Percentiles rank a stretch among this genome's conserved stretches.
Conservation (phyloP, 2,329 filamentous ascomycete species). For the Proliferodiscus dingleyae region DNA sequence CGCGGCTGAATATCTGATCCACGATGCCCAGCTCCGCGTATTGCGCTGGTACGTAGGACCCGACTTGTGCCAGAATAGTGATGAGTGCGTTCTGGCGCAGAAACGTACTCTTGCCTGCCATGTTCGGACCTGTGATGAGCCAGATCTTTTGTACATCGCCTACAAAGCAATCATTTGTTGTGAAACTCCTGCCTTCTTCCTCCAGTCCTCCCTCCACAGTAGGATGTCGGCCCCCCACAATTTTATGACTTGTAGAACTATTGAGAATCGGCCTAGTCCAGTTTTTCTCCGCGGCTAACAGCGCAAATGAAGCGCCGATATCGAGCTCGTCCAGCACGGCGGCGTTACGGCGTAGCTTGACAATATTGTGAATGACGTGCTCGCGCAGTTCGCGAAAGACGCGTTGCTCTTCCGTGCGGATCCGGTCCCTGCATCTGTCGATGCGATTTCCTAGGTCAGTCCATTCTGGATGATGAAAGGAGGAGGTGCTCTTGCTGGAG, state of each 20-base stretch:
- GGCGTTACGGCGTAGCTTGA: slow-evolving; percentile 84
- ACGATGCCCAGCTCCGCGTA: slow-evolving; percentile 84
- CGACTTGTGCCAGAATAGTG: slow-evolving; percentile 86
- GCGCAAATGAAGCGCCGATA: slow-evolving; percentile 79
- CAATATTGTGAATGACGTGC: slow-evolving; percentile 72
- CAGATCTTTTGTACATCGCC: slow-evolving; percentile 62
- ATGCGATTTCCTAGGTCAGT: slow-evolving; percentile 72
- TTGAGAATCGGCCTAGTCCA: slow-evolving; percentile 72
- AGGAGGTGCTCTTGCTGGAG: slow-evolving; percentile 76
- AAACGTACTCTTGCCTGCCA: slow-evolving; percentile 97
- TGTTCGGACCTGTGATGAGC: slow-evolving; percentile 83
- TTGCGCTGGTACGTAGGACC: slow-evolving; percentile 85
- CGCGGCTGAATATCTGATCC: slow-evolving; percentile 92
- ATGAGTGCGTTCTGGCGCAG: slow-evolving; percentile 93
- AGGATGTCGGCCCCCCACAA: slow-evolving; percentile 83
- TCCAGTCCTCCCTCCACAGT: slow-evolving; percentile 82
- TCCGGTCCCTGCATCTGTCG: slow-evolving; percentile 71
- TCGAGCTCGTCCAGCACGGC: slow-evolving; percentile 91
- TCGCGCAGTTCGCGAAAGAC: slow-evolving; percentile 73
- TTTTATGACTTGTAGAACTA: slow-evolving; percentile 59
- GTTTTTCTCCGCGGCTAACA: slow-evolving; percentile 67
- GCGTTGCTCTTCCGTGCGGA: slow-evolving; percentile 76
- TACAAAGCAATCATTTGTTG: slow-evolving; percentile 79
- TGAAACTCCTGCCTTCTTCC: slow-evolving; percentile 75
- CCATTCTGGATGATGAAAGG: slow-evolving; percentile 83